Percentiles rank a stretch among this genome's conserved stretches.
Conservation (phyloP, 2,329 filamentous ascomycete species). For the Aspergillus sojae region DNA sequence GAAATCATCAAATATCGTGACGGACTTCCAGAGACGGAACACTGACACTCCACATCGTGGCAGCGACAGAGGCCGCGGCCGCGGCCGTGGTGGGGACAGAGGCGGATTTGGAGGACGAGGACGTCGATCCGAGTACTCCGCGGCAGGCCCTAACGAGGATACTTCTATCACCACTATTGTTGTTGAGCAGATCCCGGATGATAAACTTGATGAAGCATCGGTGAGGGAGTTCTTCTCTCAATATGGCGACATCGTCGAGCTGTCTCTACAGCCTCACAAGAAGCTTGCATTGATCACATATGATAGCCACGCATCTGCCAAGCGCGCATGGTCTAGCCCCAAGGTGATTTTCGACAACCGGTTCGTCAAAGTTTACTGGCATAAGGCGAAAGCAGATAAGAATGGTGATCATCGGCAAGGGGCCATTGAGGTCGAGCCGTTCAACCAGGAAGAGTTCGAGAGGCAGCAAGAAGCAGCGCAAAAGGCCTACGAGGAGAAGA, state of each 20-base stretch:
- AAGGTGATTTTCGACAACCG: constrained; percentile 66
- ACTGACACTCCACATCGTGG: constrained; percentile 26
- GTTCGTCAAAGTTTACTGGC: constrained; percentile 67
- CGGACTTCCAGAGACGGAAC: constrained; percentile 32
- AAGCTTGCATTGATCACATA: constrained; percentile 60
- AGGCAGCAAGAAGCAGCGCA: constrained; percentile 61
- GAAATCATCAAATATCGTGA: constrained; percentile 49
- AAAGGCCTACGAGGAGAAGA: constrained; percentile 57
- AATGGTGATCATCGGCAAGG: constrained; percentile 29
- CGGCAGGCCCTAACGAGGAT: constrained; percentile 55
- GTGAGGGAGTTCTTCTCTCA: constrained; percentile 61
- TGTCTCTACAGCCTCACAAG: constrained; percentile 58
- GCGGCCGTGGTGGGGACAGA: constrained; percentile 47
- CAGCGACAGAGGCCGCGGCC: constrained; percentile 38
- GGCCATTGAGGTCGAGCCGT: constrained; percentile 28
- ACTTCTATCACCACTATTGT: constrained; percentile 59
- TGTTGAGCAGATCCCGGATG: constrained; percentile 63
- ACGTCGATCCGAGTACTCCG: constrained; percentile 57
- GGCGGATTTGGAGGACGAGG: constrained; percentile 44
- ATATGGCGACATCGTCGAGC: constrained; percentile 58
- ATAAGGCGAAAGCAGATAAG: constrained; percentile 47
- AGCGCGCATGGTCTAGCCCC: constrained; percentile 60
- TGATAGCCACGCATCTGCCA: constrained; percentile 53
- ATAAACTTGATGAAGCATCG: constrained; percentile 56
- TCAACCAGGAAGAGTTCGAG: constrained; percentile 58